Conservation (phyloP, 2,329 filamentous ascomycete species). For the Tolypocladium guangdongense region DNA sequence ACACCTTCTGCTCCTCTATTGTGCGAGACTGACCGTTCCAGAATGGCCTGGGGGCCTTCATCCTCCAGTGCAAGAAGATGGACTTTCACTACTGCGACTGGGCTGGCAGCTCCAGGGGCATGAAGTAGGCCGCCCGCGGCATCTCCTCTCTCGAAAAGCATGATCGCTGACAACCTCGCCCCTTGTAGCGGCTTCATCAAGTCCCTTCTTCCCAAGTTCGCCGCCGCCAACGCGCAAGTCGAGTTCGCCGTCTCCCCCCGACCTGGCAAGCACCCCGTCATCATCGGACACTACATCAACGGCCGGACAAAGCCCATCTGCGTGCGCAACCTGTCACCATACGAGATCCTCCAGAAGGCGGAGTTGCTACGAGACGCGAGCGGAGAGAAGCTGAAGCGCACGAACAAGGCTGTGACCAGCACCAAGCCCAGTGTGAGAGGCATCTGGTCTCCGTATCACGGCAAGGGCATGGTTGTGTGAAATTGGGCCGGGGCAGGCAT, state of each 20-base stretch:
- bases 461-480: slow-evolving; percentile 44
- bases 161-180: neutral
- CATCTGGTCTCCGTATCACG: slow-evolving; percentile 61
- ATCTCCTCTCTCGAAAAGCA: neutral
- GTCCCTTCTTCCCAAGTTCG: slow-evolving; percentile 65
- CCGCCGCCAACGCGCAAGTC: slow-evolving; percentile 70
- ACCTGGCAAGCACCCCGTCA: slow-evolving; percentile 79
- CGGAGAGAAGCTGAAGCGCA: slow-evolving; percentile 59
- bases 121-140: slow-evolving; percentile 57
- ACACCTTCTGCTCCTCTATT: neutral
- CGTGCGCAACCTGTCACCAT: slow-evolving; percentile 72
- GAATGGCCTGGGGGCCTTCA: slow-evolving; percentile 96
- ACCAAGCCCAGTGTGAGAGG: slow-evolving; percentile 57
- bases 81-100: slow-evolving; percentile 97
- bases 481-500: neutral
- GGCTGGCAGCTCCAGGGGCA: slow-evolving; percentile 84
- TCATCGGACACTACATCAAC: slow-evolving; percentile 89
- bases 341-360: slow-evolving; percentile 72
- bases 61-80: slow-evolving; percentile 91
- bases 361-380: slow-evolving; percentile 62
- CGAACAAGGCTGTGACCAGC: slow-evolving; percentile 53
- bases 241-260: slow-evolving; percentile 87
- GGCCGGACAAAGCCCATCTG: slow-evolving; percentile 77
- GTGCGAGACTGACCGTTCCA: slow-evolving; percentile 25
- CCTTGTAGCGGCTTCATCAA: slow-evolving; percentile 65